Percentiles rank a stretch among this genome's conserved stretches.
phyloP scores from a whole-genome alignment of 208 protist genomes.

The Blastocrithidia nonstop region DNA sequence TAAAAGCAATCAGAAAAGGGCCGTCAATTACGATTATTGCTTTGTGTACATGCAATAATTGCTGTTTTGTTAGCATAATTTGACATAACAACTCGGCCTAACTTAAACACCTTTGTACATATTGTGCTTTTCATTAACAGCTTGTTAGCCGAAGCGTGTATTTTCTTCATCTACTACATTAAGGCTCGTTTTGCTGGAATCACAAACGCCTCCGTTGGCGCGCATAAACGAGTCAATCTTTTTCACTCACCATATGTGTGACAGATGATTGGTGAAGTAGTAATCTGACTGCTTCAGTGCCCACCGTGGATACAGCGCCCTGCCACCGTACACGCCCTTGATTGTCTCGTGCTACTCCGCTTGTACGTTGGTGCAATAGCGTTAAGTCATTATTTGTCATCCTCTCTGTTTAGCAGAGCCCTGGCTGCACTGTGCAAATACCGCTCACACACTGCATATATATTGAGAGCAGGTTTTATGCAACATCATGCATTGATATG shows the following conservation, averaged over 20 bases:
- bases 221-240: slow-evolving; percentile 10
- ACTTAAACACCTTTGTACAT: too few species aligned
- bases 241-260: slow-evolving; percentile 34
- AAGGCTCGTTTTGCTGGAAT: slow-evolving; percentile 37
- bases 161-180: slow-evolving; percentile 32
- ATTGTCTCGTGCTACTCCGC: slow-evolving; percentile 40
- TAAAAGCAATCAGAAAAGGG: too few species aligned
- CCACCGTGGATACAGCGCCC: slow-evolving; percentile 18
- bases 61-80: too few species aligned
- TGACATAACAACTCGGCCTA: too few species aligned
- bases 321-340: slow-evolving; percentile 15
- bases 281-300: slow-evolving; percentile 49
- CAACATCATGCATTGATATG: slow-evolving; percentile 8
- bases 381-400: slow-evolving; percentile 14
- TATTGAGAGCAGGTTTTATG: slow-evolving; percentile 19
- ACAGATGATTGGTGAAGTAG: slow-evolving; percentile 30
- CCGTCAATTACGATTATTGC: too few species aligned
- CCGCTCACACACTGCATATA: slow-evolving; percentile 20
- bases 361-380: slow-evolving; percentile 51
- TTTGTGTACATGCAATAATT: too few species aligned
- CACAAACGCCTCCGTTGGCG: slow-evolving; percentile 16
- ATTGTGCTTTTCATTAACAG: slow-evolving; percentile 28
- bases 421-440: slow-evolving; percentile 26
- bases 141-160: slow-evolving; percentile 23
- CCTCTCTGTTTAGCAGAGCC: slow-evolving; percentile 24